Percentiles rank a stretch among this genome's conserved stretches.
Evolutionary conservation across 225 moss, liverwort and hornwort genomes (phyloP).

Genomic region (Rhytidiadelphus loreus): DNA sequence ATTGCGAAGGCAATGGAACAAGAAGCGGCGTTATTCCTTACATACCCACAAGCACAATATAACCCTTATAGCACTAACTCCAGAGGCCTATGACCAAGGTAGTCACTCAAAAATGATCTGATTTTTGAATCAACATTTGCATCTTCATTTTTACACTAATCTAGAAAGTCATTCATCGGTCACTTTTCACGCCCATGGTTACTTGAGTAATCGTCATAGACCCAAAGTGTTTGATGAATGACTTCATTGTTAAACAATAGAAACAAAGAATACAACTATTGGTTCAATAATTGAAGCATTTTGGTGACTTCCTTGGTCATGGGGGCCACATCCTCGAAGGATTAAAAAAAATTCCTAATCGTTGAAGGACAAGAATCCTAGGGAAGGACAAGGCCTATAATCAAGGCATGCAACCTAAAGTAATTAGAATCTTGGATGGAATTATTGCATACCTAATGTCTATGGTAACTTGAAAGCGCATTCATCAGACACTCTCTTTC

Average conservation of each 20-base stretch:
- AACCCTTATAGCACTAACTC: no score
- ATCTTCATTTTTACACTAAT: background rate
- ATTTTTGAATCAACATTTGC: background rate
- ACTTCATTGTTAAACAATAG: background rate
- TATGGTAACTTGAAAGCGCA: background rate
- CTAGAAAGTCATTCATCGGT: fast-evolving
- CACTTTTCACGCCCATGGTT: no score
- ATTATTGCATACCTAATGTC: background rate
- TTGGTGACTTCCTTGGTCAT: background rate
- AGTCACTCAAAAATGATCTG: background rate
- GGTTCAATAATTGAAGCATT: background rate
- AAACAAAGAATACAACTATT: background rate
- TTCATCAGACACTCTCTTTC: fast-evolving
- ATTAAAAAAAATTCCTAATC: fast-evolving
- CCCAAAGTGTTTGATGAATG: fast-evolving
- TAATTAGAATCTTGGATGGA: background rate
- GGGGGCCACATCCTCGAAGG: fast-evolving
- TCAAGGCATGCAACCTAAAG: background rate
- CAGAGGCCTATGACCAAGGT: background rate
- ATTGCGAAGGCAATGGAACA: background rate
- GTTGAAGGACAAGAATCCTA: no score
- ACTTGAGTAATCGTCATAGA: no score
- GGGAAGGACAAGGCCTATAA: background rate
- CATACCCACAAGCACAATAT: no score
- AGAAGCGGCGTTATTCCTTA: background rate